Evolutionary conservation across 2,329 filamentous ascomycete species (phyloP), one percentile per base, ranked within the genome.

Genomic region (Ceratocystis ficicola): DNA sequence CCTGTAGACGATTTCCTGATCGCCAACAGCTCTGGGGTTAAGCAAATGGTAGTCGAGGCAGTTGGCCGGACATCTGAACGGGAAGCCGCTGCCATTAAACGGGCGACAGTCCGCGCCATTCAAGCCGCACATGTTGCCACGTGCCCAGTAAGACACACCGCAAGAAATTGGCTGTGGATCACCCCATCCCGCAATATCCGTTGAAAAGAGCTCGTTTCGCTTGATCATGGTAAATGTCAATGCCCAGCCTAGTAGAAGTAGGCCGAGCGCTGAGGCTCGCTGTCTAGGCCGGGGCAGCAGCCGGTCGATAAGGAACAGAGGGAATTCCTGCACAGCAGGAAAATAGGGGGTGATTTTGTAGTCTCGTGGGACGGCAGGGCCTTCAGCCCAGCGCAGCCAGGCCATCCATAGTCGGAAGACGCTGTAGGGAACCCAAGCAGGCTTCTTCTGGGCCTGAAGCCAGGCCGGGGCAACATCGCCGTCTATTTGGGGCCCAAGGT

Each of bases 51-150:
- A 82, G 71, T 81, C 82, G 57, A 81, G 81, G 73, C 89, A 94
- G 70, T 85, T 86, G 17, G 85, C 87, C 1, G 88, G 84, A 71
- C 89, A 94, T 65, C 86, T 80, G 72, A 94, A 94, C 0, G 88
- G 80, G 70, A 90, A 85, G 0, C 84, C 83, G 66, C 78, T 82
- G 69, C 85, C 86, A 67, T 81, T 82, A 71, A 94, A 94, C 0
- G 89, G 89, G 7, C 88, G 83, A 72, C 89, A 94, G 63, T 84
- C 78, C 68, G 85, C 83, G 5, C 89, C 89, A 70, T 93, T 85
- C 15, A 93, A 72, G 0, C 88, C 89, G 73, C 89, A 94, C 12
- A 76, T 77, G 71, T 91, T 92, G 44, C 84, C 86, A 46, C 84
- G 73, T 7, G 77, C 80, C 88, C 89, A 94, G 72, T 88, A 89